These are phyloP conservation scores for Pichia sorboxylosa DNA, from an alignment of 1,139 yeast genomes.

Conservation along the genomic window DNA sequence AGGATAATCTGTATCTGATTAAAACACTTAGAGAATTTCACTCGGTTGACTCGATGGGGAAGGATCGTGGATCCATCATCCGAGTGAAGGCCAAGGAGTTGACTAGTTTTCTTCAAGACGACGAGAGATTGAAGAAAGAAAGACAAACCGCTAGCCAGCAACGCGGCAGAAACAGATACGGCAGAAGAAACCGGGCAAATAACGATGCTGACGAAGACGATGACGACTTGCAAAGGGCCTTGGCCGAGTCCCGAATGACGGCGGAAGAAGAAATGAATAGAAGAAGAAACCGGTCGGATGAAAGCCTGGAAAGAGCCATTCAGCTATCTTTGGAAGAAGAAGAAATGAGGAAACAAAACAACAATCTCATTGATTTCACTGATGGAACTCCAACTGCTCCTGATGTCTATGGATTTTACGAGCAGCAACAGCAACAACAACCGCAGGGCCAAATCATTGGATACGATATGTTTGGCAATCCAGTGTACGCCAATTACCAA, in stretches of 20 bases:
- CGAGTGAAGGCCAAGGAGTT: slow-evolving; percentile 89
- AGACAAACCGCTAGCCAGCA: slow-evolving; percentile 35
- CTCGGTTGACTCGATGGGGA: slow-evolving; percentile 65
- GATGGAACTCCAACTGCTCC: slow-evolving; percentile 26
- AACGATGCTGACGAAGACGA: slow-evolving; percentile 40
- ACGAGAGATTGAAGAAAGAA: slow-evolving; percentile 70
- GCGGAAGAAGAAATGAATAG: slow-evolving; percentile 77
- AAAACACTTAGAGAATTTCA: slow-evolving; percentile 89
- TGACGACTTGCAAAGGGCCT: slow-evolving; percentile 72
- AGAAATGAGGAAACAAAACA: slow-evolving; percentile 48
- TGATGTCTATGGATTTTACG: slow-evolving; percentile 22
- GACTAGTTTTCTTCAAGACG: slow-evolving; percentile 68
- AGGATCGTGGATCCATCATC: slow-evolving; percentile 83
- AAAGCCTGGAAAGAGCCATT: slow-evolving; percentile 70
- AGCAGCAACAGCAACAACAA: slow-evolving; percentile 12
- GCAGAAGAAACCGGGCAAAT: slow-evolving; percentile 9
- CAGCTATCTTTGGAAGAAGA: slow-evolving; percentile 83
- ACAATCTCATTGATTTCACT: slow-evolving; percentile 45
- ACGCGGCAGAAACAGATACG: slow-evolving; percentile 17
- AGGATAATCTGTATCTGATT: slow-evolving; percentile 78
- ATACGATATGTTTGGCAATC: slow-evolving; percentile 73
- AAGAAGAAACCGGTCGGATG: slow-evolving; percentile 44
- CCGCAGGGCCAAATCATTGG: slow-evolving; percentile 22
- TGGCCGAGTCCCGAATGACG: slow-evolving; percentile 70
- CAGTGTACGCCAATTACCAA: slow-evolving; percentile 36